Evolutionary conservation across 306 rosid species (phyloP), one percentile per base, ranked within the genome.

Genomic region (Mimosa pudica): DNA sequence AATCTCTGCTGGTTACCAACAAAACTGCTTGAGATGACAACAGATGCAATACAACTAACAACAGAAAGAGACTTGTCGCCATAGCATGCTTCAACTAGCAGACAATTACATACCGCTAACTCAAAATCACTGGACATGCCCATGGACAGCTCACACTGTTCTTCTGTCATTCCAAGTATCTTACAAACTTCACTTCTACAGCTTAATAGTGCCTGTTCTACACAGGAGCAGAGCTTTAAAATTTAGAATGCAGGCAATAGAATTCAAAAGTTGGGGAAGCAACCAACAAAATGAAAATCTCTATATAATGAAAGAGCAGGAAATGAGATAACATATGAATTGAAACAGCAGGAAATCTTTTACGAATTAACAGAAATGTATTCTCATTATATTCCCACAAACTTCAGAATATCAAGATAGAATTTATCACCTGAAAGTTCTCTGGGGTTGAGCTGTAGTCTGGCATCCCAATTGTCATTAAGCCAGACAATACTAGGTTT

Each of bases 61-160:
- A 69, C 36, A 80, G 35, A 66, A 24, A 14, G 61, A 24, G 30
- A n/a, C 64, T 63, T 18, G 36, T 24, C 46, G 66, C 45, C 32
- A 7, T 77, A 62, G 55, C 41, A 77, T 16, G 48, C 14, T 52
- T 72, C 61, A 51, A 64, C 61, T 46, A 51, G 75, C 30, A 77
- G 14, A 63, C 38, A 66, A 41, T 24, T 76, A 46, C 93, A 89
- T 87, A 95, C 99, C 81, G 99, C 99, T 83, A 76, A 86, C 81
- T 95, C 97, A 79, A 93, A 95, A 82, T 95, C 98, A 18, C 90
- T 84, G 11, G 98, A 95, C 99, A 95, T 93, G 84, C 99, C 99
- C 97, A 93, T 95, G 64, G 98, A 95, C 75, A 95, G 90, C 81
- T 93, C 98, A 54, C 98, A 95, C 48, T 85, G 90, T 77, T 90